Evolutionary conservation across 345 rosid species (phyloP).

Genomic region (Eutrema heterophyllum): DNA sequence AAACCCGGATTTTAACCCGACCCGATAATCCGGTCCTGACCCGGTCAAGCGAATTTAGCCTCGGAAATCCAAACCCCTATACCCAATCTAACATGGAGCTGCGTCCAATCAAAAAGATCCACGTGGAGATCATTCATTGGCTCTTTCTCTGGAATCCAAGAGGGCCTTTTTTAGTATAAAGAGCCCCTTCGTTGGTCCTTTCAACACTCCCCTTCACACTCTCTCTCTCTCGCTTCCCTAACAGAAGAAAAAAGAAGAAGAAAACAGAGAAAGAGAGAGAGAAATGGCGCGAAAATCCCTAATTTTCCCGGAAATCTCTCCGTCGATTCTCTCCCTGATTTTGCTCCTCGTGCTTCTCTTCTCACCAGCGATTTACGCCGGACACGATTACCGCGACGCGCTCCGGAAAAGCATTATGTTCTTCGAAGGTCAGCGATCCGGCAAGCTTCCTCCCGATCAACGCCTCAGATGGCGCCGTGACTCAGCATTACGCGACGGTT

Average conservation of each 20-base stretch:
- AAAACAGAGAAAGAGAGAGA: neutral
- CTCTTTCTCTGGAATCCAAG: conserved; percentile 65
- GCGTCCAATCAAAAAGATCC: conserved; percentile 26
- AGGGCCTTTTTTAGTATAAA: conserved; percentile 50
- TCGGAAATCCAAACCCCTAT: conserved; percentile 34
- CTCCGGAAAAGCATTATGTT: conserved; percentile 85
- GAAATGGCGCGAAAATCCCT: conserved; percentile 76
- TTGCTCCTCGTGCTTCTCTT: conserved; percentile 30
- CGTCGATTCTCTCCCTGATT: conserved; percentile 20
- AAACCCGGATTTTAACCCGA: conserved; percentile 6
- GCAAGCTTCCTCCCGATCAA: conserved; percentile 72
- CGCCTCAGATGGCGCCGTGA: conserved; percentile 78
- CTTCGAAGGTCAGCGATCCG: conserved; percentile 97
- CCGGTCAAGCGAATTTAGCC: conserved; percentile 47
- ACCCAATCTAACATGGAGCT: conserved; percentile 21
- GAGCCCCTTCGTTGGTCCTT: conserved; percentile 14
- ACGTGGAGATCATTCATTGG: conserved; percentile 47
- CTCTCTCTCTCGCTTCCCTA: neutral
- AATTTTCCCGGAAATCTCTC: conserved; percentile 19
- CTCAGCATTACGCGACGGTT: conserved; percentile 87
- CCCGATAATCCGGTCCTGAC: neutral
- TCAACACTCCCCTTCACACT: neutral
- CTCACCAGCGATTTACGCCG: conserved; percentile 22
- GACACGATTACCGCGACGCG: conserved; percentile 72
- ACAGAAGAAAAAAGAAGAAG: neutral